Evolutionary conservation across 768 basidiomycete species (phyloP), one percentile per base, ranked within the genome.

Genomic region (Phlebiopsis gigantea): DNA sequence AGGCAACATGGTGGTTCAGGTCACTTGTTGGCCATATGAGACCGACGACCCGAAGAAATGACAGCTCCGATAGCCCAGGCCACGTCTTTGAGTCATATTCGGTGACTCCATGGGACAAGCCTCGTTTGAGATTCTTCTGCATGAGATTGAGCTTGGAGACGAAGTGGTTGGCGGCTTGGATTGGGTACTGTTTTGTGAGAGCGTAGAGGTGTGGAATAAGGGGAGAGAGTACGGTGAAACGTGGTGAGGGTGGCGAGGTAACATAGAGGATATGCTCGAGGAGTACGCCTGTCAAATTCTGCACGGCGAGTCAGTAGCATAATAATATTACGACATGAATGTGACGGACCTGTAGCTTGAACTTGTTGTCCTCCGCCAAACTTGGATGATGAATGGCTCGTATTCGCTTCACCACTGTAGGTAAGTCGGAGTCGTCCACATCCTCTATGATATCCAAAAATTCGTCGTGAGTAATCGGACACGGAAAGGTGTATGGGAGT

Each of bases 1-100:
- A 89, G 19, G 93, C 75, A 46, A 98, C 93, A 0, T 85, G 82
- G 70, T 99, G 95, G 51, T 86, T 87, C 72, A 96, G 80, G 71
- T 99, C 97, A 68, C 93, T 96, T 2, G 94, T 93, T 2, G 94
- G 89, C 95, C 95, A 99, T 31, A 90, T 74, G 14, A 77, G 73
- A 3, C 93, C 93, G 50, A 92, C 80, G 39, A 94, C 69, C 22
- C 94, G 84, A 28, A 98, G 75, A 2, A 99, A 75, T 0, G 80
- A 75, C 19, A 99, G 77, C 69, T 99, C 97, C 4, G 92, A 73
- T 3, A 85, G 69, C 26, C 88, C 87, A 5, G 97, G 96, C 87
- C 92, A 98, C 0, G 93, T 98, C 73, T 82, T 90, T 2, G 91
- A 77, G 8, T 81, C 75, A 0, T 69, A 69, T 24, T 79, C 73